Evolutionary conservation across 2,329 filamentous ascomycete species (phyloP).

Genomic region (Cryphonectria naterciae): DNA sequence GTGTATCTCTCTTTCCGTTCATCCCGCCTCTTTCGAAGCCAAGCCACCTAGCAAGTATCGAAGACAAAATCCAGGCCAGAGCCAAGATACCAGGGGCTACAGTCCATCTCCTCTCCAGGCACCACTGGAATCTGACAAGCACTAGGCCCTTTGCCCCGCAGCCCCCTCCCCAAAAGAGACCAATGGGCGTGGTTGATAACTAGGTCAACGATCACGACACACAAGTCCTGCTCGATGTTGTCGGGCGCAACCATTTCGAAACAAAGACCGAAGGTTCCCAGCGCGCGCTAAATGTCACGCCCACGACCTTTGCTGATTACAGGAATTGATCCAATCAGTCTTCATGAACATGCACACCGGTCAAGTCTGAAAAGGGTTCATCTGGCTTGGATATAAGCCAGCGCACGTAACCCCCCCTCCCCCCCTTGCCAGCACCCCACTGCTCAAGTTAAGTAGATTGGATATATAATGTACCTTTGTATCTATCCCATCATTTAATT

Average conservation of each 20-base stretch:
- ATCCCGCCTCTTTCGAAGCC: not conserved
- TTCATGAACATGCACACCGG: not conserved
- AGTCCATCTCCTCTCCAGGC: not conserved
- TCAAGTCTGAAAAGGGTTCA: not conserved
- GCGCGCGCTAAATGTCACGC: not conserved
- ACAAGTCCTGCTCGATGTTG: not conserved
- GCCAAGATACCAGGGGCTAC: not conserved
- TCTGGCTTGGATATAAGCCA: not conserved
- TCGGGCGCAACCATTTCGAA: no score
- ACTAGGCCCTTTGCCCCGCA: not conserved
- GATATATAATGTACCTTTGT: not conserved
- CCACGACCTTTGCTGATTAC: not conserved
- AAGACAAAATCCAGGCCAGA: no score
- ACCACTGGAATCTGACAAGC: not conserved
- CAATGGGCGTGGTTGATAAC: not conserved
- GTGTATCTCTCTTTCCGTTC: not conserved
- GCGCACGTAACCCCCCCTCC: not conserved
- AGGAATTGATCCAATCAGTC: not conserved
- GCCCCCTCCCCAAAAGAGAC: not conserved
- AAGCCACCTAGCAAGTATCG: no score
- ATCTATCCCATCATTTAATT: not conserved
- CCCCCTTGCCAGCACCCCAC: not conserved
- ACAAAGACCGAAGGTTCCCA: not conserved
- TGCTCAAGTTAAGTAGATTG: not conserved
- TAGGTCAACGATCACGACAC: not conserved